Conservation (phyloP, 1,139 yeast species). For the Pichia sp. region DNA sequence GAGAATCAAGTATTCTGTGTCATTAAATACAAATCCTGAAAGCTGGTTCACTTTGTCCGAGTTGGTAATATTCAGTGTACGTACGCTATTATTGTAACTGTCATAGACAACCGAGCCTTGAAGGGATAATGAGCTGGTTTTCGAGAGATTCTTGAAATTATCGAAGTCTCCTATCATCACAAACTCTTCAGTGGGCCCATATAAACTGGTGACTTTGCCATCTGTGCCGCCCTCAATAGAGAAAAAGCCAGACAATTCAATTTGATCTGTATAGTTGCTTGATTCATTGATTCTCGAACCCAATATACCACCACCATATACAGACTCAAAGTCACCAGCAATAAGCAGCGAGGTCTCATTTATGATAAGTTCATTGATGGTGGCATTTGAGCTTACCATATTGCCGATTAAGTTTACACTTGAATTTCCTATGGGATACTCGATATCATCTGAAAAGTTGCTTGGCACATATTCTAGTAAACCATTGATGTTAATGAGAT, state of each 20-base stretch:
- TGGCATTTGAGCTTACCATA: conserved; percentile 40
- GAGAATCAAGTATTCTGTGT: conserved; percentile 39
- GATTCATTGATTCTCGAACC: conserved; percentile 24
- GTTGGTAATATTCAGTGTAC: conserved; percentile 40
- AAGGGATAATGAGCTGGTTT: neutral
- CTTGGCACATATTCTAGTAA: conserved; percentile 74
- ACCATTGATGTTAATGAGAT: conserved; percentile 48
- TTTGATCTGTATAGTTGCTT: conserved; percentile 13
- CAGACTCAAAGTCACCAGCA: conserved; percentile 51
- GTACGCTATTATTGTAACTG: conserved; percentile 4
- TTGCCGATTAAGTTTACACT: conserved; percentile 63
- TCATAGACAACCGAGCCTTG: conserved; percentile 11
- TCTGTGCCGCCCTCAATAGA: conserved; percentile 37
- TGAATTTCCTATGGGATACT: conserved; percentile 52
- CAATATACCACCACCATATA: conserved; percentile 35
- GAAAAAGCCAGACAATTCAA: conserved; percentile 18
- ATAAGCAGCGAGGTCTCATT: conserved; percentile 34
- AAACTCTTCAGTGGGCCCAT: conserved; percentile 28
- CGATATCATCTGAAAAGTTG: conserved; percentile 49
- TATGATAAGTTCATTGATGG: conserved; percentile 35
- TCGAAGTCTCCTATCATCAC: conserved; percentile 39
- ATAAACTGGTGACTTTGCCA: conserved; percentile 32
- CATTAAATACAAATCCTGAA: conserved; percentile 35
- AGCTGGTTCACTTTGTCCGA: conserved; percentile 32
- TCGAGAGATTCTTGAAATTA: conserved; percentile 24